Evolutionary conservation across 495 filamentous ascomycete species (phyloP), one percentile per base, ranked within the genome.

Genomic region (Penicillium ochrochloron): DNA sequence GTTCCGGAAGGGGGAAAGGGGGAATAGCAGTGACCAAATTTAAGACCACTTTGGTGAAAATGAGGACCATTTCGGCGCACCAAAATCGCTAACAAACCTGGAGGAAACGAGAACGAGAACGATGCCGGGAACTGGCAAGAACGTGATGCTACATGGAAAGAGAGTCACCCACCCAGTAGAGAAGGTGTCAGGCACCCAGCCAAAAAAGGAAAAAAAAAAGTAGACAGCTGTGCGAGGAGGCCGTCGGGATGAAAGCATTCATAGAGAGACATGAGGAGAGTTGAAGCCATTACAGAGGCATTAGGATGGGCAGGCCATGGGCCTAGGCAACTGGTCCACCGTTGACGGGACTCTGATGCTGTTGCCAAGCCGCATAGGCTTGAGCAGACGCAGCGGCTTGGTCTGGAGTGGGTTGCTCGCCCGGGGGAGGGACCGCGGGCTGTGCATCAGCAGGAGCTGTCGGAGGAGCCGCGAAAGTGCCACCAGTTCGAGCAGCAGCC

Each of bases 301-400:
- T 15, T 19, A 35, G 42, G 8, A 42, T 46, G 5, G n/a, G 29
- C 15, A 52, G 15, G 53, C n/a, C 17, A 25, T 15, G 17, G 34
- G 14, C n/a, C 65, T 66, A 68, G 55, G 64, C 48, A 54, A 51
- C 64, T 23, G 70, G 50, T 7, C 53, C 65, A 34, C 76, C 80
- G 55, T 82, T 81, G 37, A 75, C 68, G 12, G 74, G 71, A 6
- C 41, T 57, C 64, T 79, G 73, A 57, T 81, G 78, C 55, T 79
- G 73, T 59, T 81, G 78, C 57, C 80, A 80, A 64, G 80, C 79
- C 41, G 73, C 74, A 66, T 80, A 76, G 3, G 73, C 64, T 35
- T 78, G 67, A 2, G 73, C 63, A 35, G 72, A 65, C 8, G 73
- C 68, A 19, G 73, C 63, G 23, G 68, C 63, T 10, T 63, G 65